Evolutionary conservation across 1,284 basidiomycete species (phyloP).

Genomic region (Hortiboletus rubellus): DNA sequence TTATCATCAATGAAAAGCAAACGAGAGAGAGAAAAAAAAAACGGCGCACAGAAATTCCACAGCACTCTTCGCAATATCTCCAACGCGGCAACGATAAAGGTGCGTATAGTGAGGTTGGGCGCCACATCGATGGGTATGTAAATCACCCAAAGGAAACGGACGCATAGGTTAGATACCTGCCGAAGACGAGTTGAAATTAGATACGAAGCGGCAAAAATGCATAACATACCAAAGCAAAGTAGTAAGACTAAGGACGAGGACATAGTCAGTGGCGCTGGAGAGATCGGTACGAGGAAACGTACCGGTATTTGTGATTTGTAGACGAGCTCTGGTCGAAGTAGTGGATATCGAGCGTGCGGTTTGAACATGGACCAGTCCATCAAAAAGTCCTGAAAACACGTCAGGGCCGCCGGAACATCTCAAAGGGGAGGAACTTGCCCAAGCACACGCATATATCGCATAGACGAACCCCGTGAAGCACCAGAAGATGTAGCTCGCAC

Average conservation of each 20-base stretch:
- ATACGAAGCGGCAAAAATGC: background rate
- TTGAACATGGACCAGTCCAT: constrained; percentile 85
- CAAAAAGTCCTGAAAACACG: constrained; percentile 55
- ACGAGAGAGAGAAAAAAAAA: background rate
- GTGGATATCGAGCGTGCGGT: constrained; percentile 52
- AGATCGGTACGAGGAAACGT: constrained; percentile 29
- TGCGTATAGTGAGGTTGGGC: constrained; percentile 56
- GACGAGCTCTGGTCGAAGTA: constrained; percentile 75
- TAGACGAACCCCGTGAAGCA: constrained; percentile 63
- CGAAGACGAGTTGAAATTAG: background rate
- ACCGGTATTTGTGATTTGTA: constrained; percentile 64
- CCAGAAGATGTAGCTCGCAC: constrained; percentile 61
- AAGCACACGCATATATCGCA: constrained; percentile 71
- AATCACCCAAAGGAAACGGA: constrained; percentile 81
- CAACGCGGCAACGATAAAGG: constrained; percentile 69
- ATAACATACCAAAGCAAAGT: constrained; percentile 64
- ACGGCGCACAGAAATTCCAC: constrained; percentile 86
- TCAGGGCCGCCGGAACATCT: background rate
- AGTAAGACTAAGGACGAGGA: constrained; percentile 74
- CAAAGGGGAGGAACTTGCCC: constrained; percentile 56
- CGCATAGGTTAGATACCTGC: constrained; percentile 69
- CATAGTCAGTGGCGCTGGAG: background rate
- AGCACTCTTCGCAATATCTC: constrained; percentile 86
- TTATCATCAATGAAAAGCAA: background rate
- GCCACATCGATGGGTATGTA: constrained; percentile 64